Base-by-base conservation (phyloP, 1,284 basidiomycete genomes). In the Ustanciosporium gigantosporum region DNA sequence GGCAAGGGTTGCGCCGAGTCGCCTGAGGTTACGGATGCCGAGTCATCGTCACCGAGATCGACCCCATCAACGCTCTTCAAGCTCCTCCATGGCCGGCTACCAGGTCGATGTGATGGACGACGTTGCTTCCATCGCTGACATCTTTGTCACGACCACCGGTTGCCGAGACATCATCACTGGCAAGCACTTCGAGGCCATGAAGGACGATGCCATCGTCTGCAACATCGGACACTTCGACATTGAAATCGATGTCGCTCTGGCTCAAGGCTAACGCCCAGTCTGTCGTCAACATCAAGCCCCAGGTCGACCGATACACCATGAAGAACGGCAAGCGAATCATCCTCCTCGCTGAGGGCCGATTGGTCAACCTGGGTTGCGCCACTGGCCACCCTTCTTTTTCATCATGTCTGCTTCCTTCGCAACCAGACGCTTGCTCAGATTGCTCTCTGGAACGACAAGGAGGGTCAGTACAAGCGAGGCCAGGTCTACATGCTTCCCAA, bases 391-490 rank as follows among this genome's bases (percentile, higher is more conserved):
- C 78, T n/a, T 79, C 79, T 37, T 31, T 15, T 91, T 91, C 81
- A 94, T 99, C 83, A 98, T 99, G 95, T 96, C 93, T 29, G 96
- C 92, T 84, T 98, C 95, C 46, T 99, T 99, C 84, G 91, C 80
- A 98, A 98, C 86, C 94, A 99, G 83, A 90, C 92, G 58, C 85
- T 98, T 68, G 94, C 94, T 40, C 94, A 98, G 83, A 97, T 99
- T 75, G 94, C 91, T 22, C 87, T 98, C 79, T 99, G 92, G 93
- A 87, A 88, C 34, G 84, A 86, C 31, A 84, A 86, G 78, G 84
- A 87, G 79, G 71, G 73, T 59, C 76, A 80, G 59, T 97, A 96
- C 87, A 94, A 48, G 91, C 94, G 72, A 64, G 67, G 66, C 39
- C 50, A 68, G 52, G 71, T 68, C 29, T 69, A 69, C 69, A 73